These are phyloP conservation scores for Yueomyces sp. DNA, from an alignment of 805 yeast genomes.

Conservation along the genomic window DNA sequence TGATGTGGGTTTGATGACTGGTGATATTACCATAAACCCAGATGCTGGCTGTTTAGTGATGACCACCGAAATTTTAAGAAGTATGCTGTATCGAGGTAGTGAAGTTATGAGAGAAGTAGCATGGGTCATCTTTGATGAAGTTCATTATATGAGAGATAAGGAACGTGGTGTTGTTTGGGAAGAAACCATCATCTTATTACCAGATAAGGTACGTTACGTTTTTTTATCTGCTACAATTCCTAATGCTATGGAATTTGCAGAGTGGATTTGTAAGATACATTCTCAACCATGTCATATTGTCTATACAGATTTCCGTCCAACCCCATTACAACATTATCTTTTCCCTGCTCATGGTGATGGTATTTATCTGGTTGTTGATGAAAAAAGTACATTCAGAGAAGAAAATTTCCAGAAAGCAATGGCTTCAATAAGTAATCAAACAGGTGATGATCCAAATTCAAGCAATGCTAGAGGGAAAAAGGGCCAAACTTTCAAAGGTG, in stretches of 20 bases:
- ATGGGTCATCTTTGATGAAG: slow-evolving; percentile 97
- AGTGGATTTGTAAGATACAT: slow-evolving; percentile 94
- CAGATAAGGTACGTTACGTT: slow-evolving; percentile 91
- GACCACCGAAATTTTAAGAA: slow-evolving; percentile 96
- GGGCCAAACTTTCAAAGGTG: slow-evolving; percentile 81
- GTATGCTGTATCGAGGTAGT: slow-evolving; percentile 95
- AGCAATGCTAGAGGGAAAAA: slow-evolving; percentile 48
- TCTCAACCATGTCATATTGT: slow-evolving; percentile 97
- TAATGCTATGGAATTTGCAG: slow-evolving; percentile 96
- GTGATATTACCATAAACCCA: slow-evolving; percentile 96
- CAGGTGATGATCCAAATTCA: slow-evolving; percentile 74
- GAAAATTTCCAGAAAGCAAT: slow-evolving; percentile 97
- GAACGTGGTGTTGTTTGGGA: slow-evolving; percentile 99
- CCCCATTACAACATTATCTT: slow-evolving; percentile 92
- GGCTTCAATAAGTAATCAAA: slow-evolving; percentile 75
- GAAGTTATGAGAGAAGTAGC: slow-evolving; percentile 98
- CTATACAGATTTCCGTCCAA: slow-evolving; percentile 96
- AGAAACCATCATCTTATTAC: slow-evolving; percentile 88
- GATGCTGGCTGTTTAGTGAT: slow-evolving; percentile 96
- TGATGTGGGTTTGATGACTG: slow-evolving; percentile 97
- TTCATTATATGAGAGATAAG: slow-evolving; percentile 95
- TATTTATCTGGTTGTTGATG: slow-evolving; percentile 93
- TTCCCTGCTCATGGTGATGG: slow-evolving; percentile 99
- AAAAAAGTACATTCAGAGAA: slow-evolving; percentile 89
- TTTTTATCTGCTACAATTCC: slow-evolving; percentile 95